phyloP scores from a whole-genome alignment of 1,284 basidiomycete species.

The Filobasidium uniguttulatum region DNA sequence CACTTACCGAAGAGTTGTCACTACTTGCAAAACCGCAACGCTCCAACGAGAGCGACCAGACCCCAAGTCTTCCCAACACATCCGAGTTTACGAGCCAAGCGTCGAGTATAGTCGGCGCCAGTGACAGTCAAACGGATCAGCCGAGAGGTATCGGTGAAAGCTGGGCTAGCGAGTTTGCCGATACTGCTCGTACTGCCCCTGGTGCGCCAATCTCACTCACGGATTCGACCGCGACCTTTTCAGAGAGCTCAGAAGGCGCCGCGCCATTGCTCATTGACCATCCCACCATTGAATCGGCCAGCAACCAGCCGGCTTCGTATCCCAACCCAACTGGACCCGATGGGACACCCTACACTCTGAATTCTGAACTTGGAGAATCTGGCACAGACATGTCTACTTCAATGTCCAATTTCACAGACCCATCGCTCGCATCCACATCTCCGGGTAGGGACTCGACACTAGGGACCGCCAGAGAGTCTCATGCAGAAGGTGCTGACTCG shows the following conservation, averaged over 20 bases:
- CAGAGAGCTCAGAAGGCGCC: constrained; percentile 3
- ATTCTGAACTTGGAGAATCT: neutral
- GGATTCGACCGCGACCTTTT: neutral
- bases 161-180: constrained; percentile 9
- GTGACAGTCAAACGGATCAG: neutral
- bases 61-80: too few relatives aligned
- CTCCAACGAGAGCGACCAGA: too few relatives aligned
- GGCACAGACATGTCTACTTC: neutral
- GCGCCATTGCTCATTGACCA: too few relatives aligned
- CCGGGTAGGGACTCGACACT: too few relatives aligned
- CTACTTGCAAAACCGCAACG: constrained; percentile 1
- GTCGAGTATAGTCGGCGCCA: neutral
- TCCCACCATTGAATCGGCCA: too few relatives aligned
- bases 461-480: neutral
- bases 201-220: constrained; percentile 1
- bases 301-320: too few relatives aligned
- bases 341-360: neutral
- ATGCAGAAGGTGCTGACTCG: neutral
- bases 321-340: too few relatives aligned
- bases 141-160: neutral
- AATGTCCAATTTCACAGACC: neutral
- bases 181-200: neutral
- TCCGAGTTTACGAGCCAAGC: neutral
- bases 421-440: neutral
- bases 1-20: constrained; percentile 23